Conservation (phyloP, 2,329 filamentous ascomycete genomes). For the Apiospora phragmitis region DNA sequence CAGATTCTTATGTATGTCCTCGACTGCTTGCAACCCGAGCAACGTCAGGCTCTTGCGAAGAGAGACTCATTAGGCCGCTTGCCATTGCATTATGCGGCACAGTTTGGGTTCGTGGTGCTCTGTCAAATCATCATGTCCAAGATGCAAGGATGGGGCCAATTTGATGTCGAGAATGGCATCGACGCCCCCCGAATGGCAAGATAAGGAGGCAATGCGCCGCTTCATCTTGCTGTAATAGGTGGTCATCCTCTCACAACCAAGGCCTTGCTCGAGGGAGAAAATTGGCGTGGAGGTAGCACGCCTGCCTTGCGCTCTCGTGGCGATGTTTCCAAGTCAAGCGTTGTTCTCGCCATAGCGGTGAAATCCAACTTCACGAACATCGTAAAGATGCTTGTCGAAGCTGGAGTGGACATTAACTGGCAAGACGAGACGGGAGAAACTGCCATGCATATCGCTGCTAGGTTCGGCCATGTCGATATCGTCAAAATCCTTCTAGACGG, state of each 20-base stretch:
- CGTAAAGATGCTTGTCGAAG: conserved; percentile 83
- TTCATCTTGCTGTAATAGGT: conserved; percentile 90
- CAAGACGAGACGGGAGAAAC: conserved; percentile 89
- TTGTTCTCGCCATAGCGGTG: conserved; percentile 83
- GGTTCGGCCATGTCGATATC: conserved; percentile 82
- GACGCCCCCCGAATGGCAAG: conserved; percentile 86
- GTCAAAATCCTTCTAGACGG: conserved; percentile 74
- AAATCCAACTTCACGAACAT: conserved; percentile 85
- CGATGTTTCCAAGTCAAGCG: conserved; percentile 77
- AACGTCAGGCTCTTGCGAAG: conserved; percentile 66
- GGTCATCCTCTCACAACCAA: conserved; percentile 87
- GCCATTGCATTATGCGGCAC: conserved; percentile 89
- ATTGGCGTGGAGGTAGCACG: conserved; percentile 66
- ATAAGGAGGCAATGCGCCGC: conserved; percentile 83
- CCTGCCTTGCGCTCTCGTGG: conserved; percentile 66
- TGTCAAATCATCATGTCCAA: conserved; percentile 84
- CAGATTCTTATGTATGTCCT: conserved; percentile 65
- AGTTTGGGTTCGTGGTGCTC: conserved; percentile 91
- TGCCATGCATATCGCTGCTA: conserved; percentile 86
- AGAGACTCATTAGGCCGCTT: conserved; percentile 80
- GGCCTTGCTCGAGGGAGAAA: conserved; percentile 76
- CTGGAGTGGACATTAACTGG: conserved; percentile 91
- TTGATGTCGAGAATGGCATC: conserved; percentile 81
- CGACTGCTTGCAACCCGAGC: conserved; percentile 65
- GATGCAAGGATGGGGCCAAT: conserved; percentile 88